Percentiles rank a stretch among this genome's conserved stretches.
phyloP scores from a whole-genome alignment of 495 filamentous ascomycete genomes.

The Rhypophila decipiens region DNA sequence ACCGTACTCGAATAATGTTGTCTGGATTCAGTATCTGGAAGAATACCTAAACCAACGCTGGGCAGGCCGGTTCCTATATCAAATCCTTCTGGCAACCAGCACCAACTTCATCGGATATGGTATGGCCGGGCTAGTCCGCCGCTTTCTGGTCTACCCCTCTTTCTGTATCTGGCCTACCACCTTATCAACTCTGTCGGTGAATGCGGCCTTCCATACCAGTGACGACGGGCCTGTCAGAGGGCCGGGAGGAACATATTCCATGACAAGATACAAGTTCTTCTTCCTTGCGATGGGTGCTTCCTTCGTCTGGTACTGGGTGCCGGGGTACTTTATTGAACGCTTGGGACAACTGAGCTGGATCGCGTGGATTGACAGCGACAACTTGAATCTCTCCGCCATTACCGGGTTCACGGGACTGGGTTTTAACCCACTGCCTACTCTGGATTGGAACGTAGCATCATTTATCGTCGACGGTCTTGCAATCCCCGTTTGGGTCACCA shows the following conservation, averaged over 20 bases:
- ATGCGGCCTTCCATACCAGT: constrained; percentile 29
- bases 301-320: constrained; percentile 26
- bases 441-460: constrained; percentile 30
- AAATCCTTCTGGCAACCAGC: constrained; percentile 32
- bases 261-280: constrained; percentile 30
- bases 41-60: constrained; percentile 32
- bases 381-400: constrained; percentile 24
- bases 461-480: constrained; percentile 29
- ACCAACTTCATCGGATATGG: constrained; percentile 45
- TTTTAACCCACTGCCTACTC: constrained; percentile 33
- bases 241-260: constrained; percentile 22
- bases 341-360: constrained; percentile 24
- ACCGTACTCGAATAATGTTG: constrained; percentile 32
- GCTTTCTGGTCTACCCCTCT: constrained; percentile 47
- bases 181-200: constrained; percentile 34
- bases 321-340: constrained; percentile 21
- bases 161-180: constrained; percentile 38
- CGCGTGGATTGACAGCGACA: constrained; percentile 28
- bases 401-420: constrained; percentile 31
- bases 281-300: constrained; percentile 12
- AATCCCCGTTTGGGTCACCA: constrained; percentile 31
- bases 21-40: constrained; percentile 36
- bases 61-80: constrained; percentile 28
- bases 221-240: constrained; percentile 24
- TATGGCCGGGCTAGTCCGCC: constrained; percentile 44